Conservation (phyloP, 2,329 filamentous ascomycete species). For the Grosmannia serpens region DNA sequence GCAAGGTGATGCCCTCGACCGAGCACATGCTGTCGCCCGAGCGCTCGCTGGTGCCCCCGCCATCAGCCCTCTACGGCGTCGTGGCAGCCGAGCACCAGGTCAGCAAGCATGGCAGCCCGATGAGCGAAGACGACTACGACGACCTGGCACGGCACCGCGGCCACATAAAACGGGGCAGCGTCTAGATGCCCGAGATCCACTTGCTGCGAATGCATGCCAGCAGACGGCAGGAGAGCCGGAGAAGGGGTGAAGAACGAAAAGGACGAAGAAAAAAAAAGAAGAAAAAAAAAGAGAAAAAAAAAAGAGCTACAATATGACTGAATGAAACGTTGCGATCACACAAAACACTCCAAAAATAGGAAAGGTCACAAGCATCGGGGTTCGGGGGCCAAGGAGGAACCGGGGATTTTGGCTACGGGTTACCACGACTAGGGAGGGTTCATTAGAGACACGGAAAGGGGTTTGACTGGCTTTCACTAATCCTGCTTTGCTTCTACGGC, state of each 20-base stretch:
- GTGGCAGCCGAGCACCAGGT: constrained; percentile 14
- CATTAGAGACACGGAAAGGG: neutral
- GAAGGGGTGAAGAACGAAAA: neutral
- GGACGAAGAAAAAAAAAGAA: neutral
- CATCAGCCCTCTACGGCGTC: constrained; percentile 18
- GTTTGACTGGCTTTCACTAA: neutral
- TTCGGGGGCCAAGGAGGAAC: neutral
- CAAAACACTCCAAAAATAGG: neutral
- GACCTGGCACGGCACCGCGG: constrained; percentile 21
- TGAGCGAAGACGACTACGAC: constrained; percentile 38
- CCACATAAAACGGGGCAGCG: constrained; percentile 34
- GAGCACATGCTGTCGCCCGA: constrained; percentile 9
- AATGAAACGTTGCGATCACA: neutral
- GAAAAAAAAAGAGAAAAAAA: neutral
- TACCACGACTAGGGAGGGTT: neutral
- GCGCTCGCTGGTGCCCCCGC: neutral
- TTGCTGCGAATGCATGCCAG: neutral
- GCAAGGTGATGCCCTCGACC: constrained; percentile 15
- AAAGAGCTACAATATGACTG: neutral
- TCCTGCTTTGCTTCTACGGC: neutral
- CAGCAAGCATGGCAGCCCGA: constrained; percentile 20
- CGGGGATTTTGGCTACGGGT: neutral
- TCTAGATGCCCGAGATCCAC: constrained; percentile 17
- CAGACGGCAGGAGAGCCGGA: no score
- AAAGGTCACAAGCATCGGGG: neutral